A percentile compares a stretch with the other conserved stretches of the same genome.
Evolutionary conservation across 2,329 filamentous ascomycete genomes (phyloP).

Genomic region (Colletotrichum zoysiae): DNA sequence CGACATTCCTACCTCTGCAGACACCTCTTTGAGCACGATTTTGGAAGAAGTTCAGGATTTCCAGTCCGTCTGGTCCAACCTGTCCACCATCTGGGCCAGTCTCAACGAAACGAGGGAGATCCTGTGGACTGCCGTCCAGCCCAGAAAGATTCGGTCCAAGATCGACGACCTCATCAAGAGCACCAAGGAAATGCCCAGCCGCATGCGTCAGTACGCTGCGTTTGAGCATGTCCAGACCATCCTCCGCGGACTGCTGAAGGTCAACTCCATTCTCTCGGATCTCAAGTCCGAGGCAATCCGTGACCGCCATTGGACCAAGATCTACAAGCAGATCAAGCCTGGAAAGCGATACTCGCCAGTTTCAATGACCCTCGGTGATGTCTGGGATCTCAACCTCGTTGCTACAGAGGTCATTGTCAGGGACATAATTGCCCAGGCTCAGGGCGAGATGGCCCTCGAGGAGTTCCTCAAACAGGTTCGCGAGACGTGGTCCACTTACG

Average conservation of each 20-base stretch:
- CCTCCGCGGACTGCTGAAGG: slow-evolving; percentile 88
- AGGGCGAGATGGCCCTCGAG: slow-evolving; percentile 97
- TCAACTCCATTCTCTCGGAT: slow-evolving; percentile 88
- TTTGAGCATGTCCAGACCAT: slow-evolving; percentile 98
- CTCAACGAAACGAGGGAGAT: slow-evolving; percentile 93
- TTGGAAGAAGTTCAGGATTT: slow-evolving; percentile 98
- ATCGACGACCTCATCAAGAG: slow-evolving; percentile 96
- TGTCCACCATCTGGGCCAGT: slow-evolving; percentile 97
- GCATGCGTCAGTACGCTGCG: slow-evolving; percentile 99
- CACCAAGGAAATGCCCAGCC: slow-evolving; percentile 98
- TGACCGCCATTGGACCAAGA: slow-evolving; percentile 97
- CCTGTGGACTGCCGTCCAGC: slow-evolving; percentile 95
- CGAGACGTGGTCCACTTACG: slow-evolving; percentile 96
- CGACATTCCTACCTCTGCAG: slow-evolving; percentile 83
- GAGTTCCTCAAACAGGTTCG: slow-evolving; percentile 97
- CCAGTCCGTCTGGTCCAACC: slow-evolving; percentile 96
- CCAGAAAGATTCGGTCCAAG: slow-evolving; percentile 89
- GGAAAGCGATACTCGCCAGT: slow-evolving; percentile 94
- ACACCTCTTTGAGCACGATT: slow-evolving; percentile 85
- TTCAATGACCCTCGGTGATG: slow-evolving; percentile 96
- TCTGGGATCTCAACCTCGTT: slow-evolving; percentile 95
- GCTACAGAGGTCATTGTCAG: slow-evolving; percentile 89
- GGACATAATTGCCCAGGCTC: slow-evolving; percentile 94
- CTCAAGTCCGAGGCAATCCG: slow-evolving; percentile 97
- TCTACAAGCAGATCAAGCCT: slow-evolving; percentile 95